These are phyloP conservation scores for Sporothrix globosa DNA, from an alignment of 2,329 filamentous ascomycete genomes.

Conservation along the genomic window DNA sequence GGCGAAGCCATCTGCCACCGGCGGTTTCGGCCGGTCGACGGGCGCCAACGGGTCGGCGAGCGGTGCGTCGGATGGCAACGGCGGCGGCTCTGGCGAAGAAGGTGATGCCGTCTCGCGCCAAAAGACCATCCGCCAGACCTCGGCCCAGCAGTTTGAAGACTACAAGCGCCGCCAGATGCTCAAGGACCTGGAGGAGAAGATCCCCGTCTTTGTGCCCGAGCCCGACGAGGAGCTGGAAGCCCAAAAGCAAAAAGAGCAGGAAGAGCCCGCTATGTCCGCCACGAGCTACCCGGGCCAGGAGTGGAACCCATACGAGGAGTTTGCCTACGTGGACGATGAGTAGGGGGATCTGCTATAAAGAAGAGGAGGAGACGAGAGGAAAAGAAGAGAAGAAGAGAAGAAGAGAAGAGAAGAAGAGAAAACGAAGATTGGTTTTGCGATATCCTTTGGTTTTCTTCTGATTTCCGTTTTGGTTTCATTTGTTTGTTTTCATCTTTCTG, in stretches of 20 bases:
- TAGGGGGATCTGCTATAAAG: neutral
- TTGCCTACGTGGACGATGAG: slow-evolving; percentile 41
- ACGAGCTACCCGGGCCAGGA: slow-evolving; percentile 72
- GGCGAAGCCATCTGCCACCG: slow-evolving; percentile 28
- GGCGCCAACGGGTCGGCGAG: slow-evolving; percentile 25
- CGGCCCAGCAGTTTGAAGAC: slow-evolving; percentile 47
- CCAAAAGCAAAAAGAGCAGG: slow-evolving; percentile 46
- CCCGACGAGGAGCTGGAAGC: slow-evolving; percentile 36
- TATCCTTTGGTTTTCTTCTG: slow-evolving; percentile 5
- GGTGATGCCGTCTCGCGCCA: slow-evolving; percentile 37
- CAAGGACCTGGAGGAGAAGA: slow-evolving; percentile 58
- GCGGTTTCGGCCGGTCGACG: slow-evolving; percentile 31
- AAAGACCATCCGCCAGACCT: slow-evolving; percentile 40
- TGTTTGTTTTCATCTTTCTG: neutral
- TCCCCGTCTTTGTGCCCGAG: slow-evolving; percentile 47
- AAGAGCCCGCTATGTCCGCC: slow-evolving; percentile 64
- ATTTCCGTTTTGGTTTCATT: neutral
- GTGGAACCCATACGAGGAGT: slow-evolving; percentile 61
- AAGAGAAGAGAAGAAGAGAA: neutral
- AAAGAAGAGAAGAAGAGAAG: neutral
- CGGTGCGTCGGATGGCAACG: slow-evolving; percentile 27
- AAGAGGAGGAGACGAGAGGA: neutral
- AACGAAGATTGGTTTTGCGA: slow-evolving; percentile 12
- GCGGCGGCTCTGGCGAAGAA: neutral
- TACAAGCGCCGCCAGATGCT: slow-evolving; percentile 51